phyloP scores from a whole-genome alignment of 75 land plant species.

The Pinus tabuliformis region DNA sequence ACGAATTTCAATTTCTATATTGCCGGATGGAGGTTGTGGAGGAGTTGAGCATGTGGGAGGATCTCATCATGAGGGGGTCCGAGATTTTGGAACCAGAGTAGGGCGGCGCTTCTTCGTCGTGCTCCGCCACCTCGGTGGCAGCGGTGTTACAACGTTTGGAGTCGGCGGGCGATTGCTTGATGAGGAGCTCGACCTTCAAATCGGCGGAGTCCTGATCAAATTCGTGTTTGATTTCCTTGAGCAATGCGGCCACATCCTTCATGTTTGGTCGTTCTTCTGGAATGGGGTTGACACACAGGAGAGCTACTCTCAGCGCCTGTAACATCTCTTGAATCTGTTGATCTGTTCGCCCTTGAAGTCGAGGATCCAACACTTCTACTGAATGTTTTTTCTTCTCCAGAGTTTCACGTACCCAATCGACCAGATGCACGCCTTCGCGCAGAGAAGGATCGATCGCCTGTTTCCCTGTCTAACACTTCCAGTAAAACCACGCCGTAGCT shows the following conservation, averaged over 20 bases:
- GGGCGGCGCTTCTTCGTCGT: too few relatives aligned
- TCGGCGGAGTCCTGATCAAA: background rate
- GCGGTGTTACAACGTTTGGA: too few relatives aligned
- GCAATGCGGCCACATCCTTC: constrained; percentile 87
- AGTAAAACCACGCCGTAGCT: constrained; percentile 81
- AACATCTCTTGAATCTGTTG: constrained; percentile 73
- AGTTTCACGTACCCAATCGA: constrained; percentile 68
- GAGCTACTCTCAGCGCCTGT: constrained; percentile 74
- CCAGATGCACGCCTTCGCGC: constrained; percentile 57
- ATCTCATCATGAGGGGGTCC: too few relatives aligned
- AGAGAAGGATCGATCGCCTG: constrained; percentile 57
- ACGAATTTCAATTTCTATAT: too few relatives aligned
- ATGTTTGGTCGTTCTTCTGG: constrained; percentile 86
- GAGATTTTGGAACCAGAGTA: too few relatives aligned
- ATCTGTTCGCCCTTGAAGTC: constrained; percentile 53
- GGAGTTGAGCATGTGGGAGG: too few relatives aligned
- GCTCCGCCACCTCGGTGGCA: too few relatives aligned
- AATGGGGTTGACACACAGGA: constrained; percentile 63
- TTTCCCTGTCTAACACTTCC: constrained; percentile 76
- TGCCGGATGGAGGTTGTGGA: too few relatives aligned
- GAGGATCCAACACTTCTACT: constrained; percentile 60
- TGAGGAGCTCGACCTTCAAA: background rate
- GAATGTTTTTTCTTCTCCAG: constrained; percentile 47
- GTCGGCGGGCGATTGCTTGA: background rate
- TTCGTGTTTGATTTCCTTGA: constrained; percentile 60